Percentiles rank a stretch among this genome's conserved stretches.
Conservation (phyloP, 192 early-diverging fungal species). For the Rhizoclosmatium globosum region DNA sequence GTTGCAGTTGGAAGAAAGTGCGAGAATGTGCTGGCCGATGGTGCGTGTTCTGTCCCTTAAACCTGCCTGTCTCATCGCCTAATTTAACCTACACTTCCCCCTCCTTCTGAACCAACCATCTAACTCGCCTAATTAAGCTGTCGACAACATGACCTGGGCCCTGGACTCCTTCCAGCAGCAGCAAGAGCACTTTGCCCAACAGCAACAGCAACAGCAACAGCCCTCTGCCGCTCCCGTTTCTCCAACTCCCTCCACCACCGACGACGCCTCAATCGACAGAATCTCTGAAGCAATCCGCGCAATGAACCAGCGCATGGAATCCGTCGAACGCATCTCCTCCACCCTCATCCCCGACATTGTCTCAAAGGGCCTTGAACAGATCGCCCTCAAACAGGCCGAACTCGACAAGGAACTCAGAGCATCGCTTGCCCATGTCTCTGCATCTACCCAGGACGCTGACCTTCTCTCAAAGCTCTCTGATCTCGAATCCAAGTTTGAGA, state of each 20-base stretch:
- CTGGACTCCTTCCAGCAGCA: not conserved
- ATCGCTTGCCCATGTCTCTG: not conserved
- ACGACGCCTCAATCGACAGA: slow-evolving; percentile 17
- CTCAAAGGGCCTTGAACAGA: slow-evolving; percentile 23
- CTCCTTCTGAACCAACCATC: not conserved
- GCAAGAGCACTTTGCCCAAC: slow-evolving; percentile 1
- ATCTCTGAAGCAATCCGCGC: slow-evolving; percentile 22
- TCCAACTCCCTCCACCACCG: not conserved
- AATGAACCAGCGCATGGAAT: slow-evolving; percentile 33
- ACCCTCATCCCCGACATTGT: slow-evolving; percentile 23
- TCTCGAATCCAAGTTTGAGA: slow-evolving; percentile 17
- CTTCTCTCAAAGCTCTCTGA: slow-evolving; percentile 11
- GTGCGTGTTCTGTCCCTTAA: not conserved
- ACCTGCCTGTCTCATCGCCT: not conserved
- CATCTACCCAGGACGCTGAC: not conserved
- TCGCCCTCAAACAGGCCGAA: slow-evolving; percentile 6
- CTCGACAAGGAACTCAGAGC: slow-evolving; percentile 18
- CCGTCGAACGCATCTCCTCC: slow-evolving; percentile 6
- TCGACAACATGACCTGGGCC: slow-evolving; percentile 31
- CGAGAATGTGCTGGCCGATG: slow-evolving; percentile 22
- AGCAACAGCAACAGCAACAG: not conserved
- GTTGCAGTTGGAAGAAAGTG: slow-evolving; percentile 9
- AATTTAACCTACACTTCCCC: not conserved
- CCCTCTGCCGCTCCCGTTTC: not conserved
- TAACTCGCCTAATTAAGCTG: not conserved